Percentiles rank a stretch among this genome's conserved stretches.
phyloP scores from a whole-genome alignment of 805 yeast genomes.

The Metschnikowia dekortorum region DNA sequence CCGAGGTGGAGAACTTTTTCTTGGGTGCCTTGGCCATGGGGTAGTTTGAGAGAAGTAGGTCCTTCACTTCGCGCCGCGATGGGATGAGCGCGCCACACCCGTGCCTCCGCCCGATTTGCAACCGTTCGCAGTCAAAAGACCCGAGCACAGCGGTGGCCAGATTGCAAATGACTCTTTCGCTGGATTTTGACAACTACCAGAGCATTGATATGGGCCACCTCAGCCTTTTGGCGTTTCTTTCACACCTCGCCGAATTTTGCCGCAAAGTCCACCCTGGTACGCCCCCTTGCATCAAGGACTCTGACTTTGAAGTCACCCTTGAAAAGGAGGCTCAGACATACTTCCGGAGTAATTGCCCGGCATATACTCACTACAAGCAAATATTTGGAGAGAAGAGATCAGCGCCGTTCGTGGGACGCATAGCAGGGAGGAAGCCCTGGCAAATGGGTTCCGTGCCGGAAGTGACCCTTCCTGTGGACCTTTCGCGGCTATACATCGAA shows the following conservation, averaged over 20 bases:
- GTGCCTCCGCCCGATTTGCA: conserved; percentile 1
- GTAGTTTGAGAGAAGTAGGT: not conserved
- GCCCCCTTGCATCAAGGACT: conserved; percentile 10
- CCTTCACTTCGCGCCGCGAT: conserved; percentile 9
- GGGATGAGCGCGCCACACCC: conserved; percentile 4
- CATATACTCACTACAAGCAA: conserved; percentile 7
- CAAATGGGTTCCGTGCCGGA: not conserved
- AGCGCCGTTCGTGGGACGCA: not conserved
- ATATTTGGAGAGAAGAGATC: conserved; percentile 3
- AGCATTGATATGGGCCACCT: not conserved
- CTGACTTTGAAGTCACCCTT: conserved; percentile 11
- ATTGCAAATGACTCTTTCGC: not conserved
- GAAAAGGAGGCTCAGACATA: conserved; percentile 4
- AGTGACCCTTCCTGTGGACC: not conserved
- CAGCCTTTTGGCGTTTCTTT: conserved; percentile 1
- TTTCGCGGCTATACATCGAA: not conserved
- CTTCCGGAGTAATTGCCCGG: conserved; percentile 7
- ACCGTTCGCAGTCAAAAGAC: conserved; percentile 3
- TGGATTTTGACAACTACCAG: not conserved
- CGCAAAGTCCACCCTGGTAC: conserved; percentile 3
- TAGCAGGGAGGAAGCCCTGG: not conserved
- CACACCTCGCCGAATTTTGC: conserved; percentile 5
- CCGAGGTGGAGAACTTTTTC: conserved; percentile 51
- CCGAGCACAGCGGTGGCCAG: not conserved
- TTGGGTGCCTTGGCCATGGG: conserved; percentile 60